phyloP scores from a whole-genome alignment of 2,329 filamentous ascomycete genomes.

The Monosporascus sp. region DNA sequence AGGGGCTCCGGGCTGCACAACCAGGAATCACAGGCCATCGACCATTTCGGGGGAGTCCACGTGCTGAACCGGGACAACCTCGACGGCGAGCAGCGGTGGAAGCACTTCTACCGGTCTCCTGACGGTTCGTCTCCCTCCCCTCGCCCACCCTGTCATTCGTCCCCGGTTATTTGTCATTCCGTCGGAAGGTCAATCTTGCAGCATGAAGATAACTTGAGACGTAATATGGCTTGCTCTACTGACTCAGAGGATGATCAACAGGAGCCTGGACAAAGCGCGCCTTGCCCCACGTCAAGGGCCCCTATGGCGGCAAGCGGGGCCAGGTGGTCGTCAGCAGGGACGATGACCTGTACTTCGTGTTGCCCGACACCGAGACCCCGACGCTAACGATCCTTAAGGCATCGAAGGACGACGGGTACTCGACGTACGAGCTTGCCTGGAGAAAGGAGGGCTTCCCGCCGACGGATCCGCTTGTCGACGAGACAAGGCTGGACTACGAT shows the following conservation, averaged over 20 bases:
- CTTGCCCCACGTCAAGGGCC: conserved; percentile 25
- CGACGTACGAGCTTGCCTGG: conserved; percentile 32
- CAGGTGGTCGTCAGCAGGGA: conserved; percentile 29
- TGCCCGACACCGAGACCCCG: conserved; percentile 27
- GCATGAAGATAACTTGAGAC: background rate
- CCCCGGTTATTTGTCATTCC: background rate
- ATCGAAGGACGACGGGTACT: conserved; percentile 21
- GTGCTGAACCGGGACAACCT: conserved; percentile 41
- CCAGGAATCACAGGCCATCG: conserved; percentile 44
- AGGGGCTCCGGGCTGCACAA: conserved; percentile 43
- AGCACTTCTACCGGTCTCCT: conserved; percentile 33
- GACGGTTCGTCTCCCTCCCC: conserved; percentile 17
- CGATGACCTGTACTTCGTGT: conserved; percentile 32
- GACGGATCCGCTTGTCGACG: conserved; percentile 36
- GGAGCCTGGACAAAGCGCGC: conserved; percentile 29
- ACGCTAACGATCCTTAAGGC: conserved; percentile 29
- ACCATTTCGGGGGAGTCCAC: conserved; percentile 40
- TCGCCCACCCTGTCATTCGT: background rate
- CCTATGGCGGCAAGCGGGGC: conserved; percentile 30
- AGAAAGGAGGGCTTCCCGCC: conserved; percentile 26
- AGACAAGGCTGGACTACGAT: conserved; percentile 29
- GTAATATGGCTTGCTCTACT: background rate
- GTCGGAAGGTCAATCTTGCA: too few species aligned
- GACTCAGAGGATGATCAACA: conserved; percentile 5
- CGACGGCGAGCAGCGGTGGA: conserved; percentile 29